These are phyloP conservation scores for Aspergillus novoparasiticus DNA, from an alignment of 2,329 filamentous ascomycete genomes.

Conservation along the genomic window DNA sequence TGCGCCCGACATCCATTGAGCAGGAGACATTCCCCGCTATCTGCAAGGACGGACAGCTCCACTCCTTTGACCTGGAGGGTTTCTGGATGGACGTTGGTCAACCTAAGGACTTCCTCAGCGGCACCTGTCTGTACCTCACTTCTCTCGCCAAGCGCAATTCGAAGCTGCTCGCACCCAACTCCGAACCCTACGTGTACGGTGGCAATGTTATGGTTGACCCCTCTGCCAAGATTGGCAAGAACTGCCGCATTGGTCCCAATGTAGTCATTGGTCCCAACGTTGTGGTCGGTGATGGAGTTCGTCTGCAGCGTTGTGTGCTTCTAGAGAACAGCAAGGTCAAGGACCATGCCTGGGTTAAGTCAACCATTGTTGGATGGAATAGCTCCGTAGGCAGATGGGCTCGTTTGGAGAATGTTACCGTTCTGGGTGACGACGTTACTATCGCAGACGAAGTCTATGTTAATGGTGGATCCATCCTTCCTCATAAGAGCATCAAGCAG, in stretches of 20 bases:
- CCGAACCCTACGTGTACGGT: slow-evolving; percentile 80
- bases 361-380: slow-evolving; percentile 98
- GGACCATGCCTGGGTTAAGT: slow-evolving; percentile 99
- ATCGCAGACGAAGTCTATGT: slow-evolving; percentile 99
- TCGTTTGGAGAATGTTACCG: slow-evolving; percentile 95
- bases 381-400: slow-evolving; percentile 95
- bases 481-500: slow-evolving; percentile 98
- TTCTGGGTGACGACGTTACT: slow-evolving; percentile 94
- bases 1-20: slow-evolving; percentile 95
- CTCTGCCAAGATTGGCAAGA: slow-evolving; percentile 93
- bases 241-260: slow-evolving; percentile 97
- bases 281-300: slow-evolving; percentile 88
- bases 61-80: slow-evolving; percentile 94
- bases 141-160: slow-evolving; percentile 88
- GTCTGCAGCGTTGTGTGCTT: slow-evolving; percentile 89
- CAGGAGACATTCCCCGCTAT: slow-evolving; percentile 98
- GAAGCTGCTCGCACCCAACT: slow-evolving; percentile 74
- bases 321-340: slow-evolving; percentile 91
- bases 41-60: slow-evolving; percentile 82
- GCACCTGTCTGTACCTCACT: slow-evolving; percentile 93
- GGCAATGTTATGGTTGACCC: slow-evolving; percentile 96
- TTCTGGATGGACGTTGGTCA: slow-evolving; percentile 99
- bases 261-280: slow-evolving; percentile 94
- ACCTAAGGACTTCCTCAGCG: slow-evolving; percentile 96
- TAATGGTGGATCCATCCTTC: slow-evolving; percentile 91